phyloP scores from a whole-genome alignment of 805 yeast genomes.

The Kuraishia borneana region DNA sequence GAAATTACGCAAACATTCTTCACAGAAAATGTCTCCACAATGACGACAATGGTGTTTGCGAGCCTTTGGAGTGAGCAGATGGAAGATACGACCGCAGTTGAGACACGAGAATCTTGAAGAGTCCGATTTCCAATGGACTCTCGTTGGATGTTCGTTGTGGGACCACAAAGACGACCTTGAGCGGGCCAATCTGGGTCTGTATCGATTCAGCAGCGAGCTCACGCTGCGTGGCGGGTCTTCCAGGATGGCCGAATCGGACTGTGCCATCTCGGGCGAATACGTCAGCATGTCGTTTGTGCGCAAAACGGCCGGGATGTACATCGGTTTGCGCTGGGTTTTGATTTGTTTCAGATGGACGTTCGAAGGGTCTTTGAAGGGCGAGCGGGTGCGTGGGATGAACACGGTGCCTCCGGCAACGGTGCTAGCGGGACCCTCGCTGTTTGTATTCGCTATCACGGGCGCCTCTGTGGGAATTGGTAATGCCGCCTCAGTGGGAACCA shows the following conservation, averaged over 20 bases:
- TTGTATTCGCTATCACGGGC: conserved; percentile 12
- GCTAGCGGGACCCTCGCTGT: conserved; percentile 29
- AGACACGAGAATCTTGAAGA: conserved; percentile 51
- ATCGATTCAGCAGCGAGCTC: neutral
- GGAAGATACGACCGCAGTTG: conserved; percentile 57
- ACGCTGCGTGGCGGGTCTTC: neutral
- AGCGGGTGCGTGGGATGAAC: conserved; percentile 9
- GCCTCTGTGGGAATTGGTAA: conserved; percentile 1
- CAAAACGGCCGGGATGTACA: conserved; percentile 85
- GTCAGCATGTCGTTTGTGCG: conserved; percentile 16
- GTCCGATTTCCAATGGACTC: conserved; percentile 70
- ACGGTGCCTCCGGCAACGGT: conserved; percentile 16
- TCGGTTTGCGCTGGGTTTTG: conserved; percentile 72
- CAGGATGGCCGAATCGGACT: neutral
- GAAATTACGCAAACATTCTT: conserved; percentile 22
- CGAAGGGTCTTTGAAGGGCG: conserved; percentile 18
- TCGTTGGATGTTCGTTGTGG: conserved; percentile 27
- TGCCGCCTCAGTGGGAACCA: conserved; percentile 9
- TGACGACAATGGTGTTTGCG: conserved; percentile 28
- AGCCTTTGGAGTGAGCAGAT: conserved; percentile 59
- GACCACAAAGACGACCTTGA: conserved; percentile 4
- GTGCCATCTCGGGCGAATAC: neutral
- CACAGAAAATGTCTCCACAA: conserved; percentile 29
- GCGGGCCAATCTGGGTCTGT: neutral
- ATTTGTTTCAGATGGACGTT: conserved; percentile 49